Base-by-base conservation (phyloP, 1,284 basidiomycete genomes). In the Sanghuangporus sanghuang region DNA sequence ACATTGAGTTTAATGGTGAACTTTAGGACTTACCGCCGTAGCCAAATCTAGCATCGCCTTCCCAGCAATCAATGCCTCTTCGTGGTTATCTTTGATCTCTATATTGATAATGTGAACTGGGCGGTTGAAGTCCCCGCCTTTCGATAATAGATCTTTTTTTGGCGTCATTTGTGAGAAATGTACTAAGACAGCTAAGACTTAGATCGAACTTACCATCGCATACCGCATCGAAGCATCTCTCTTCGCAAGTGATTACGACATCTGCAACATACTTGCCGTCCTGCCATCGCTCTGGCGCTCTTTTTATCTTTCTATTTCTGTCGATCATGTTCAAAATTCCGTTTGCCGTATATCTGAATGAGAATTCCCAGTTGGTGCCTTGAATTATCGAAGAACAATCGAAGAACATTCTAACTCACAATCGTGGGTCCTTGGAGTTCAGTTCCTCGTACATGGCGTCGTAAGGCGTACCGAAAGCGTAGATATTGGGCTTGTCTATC, bases 81-180 rank as follows among this genome's bases (percentile, higher is more conserved):
- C 97, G 71, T 98, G 96, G 72, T 98, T 99, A 77, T 99, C 97
- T 78, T 93, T 98, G 78, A 99, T 99, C 74, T 99, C 97, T 66
- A 99, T 85, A 75, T 99, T 99, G 75, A 99, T 95, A 61, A 99
- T 78, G 74, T 99, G 97, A 23, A 99, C 95, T 0, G 95, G 89
- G 62, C 90, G 88, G 77, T 96, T 98, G 72, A 89, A 88, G 66
- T 99, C 96, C 1, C 96, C 93, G 32, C 95, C 95, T 66, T 94
- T 84, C 48, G 82, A 79, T 64, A 99, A 80, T 18, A 99, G 79
- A 78, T 99, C 97, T 97, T 68, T 21, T 21, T 39, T 39, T 42
- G 27, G 27, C 5, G 32, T 44, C 49, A 63, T 8, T n/a, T 35
- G 53, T 42, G 21, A 49, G 63, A 36, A 6, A 7, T 32, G 6